phyloP scores from a whole-genome alignment of 257 asterid species.

The Solanum paucissectum region DNA sequence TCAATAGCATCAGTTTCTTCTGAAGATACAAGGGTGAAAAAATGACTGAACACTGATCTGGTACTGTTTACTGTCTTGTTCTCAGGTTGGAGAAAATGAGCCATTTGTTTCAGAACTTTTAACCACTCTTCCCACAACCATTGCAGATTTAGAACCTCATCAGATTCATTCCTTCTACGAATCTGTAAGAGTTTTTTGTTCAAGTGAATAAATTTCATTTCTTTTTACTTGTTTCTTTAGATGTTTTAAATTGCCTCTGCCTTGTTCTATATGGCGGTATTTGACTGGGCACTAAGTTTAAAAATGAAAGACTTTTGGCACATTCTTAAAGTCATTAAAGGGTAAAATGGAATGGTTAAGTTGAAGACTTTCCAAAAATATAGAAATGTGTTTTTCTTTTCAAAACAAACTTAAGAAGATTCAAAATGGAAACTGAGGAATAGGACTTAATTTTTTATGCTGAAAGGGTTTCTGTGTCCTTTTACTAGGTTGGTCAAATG shows the following conservation, averaged over 20 bases:
- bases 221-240: neutral
- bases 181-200: conserved; percentile 47
- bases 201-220: neutral
- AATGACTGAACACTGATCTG: neutral
- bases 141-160: conserved; percentile 89
- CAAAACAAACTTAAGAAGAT: neutral
- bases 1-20: neutral
- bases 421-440: neutral
- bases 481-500: conserved; percentile 77
- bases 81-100: conserved; percentile 92
- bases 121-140: conserved; percentile 73
- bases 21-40: neutral
- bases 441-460: neutral
- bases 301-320: neutral
- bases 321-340: neutral
- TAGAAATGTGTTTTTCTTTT: neutral
- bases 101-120: conserved; percentile 93
- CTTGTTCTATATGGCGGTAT: neutral
- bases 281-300: neutral
- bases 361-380: neutral
- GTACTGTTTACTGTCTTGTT: neutral
- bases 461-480: neutral
- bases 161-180: conserved; percentile 96
- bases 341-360: neutral
- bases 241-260: neutral